Percentiles rank a stretch among this genome's conserved stretches.
These are phyloP conservation scores for Dalbergia cultrata DNA, from an alignment of 306 rosid species.

Conservation along the genomic window DNA sequence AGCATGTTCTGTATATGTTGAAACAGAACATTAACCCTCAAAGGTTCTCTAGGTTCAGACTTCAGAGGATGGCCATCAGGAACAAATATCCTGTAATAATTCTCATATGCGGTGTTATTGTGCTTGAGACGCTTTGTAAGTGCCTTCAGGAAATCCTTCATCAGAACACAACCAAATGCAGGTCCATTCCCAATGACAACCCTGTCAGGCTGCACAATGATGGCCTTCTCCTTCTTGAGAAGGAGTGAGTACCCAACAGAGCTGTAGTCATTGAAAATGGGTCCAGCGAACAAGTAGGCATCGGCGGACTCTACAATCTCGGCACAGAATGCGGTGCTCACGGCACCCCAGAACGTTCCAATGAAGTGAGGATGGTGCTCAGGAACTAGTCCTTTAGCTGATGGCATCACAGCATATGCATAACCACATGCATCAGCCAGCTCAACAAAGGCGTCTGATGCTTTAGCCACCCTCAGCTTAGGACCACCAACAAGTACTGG, in stretches of 20 bases:
- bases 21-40: conserved; percentile 72
- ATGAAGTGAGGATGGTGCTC: conserved; percentile 69
- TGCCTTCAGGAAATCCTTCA: conserved; percentile 67
- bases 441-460: conserved; percentile 53
- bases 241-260: conserved; percentile 76
- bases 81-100: conserved; percentile 66
- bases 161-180: conserved; percentile 66
- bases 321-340: conserved; percentile 70
- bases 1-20: conserved; percentile 66
- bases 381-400: conserved; percentile 68
- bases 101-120: conserved; percentile 59
- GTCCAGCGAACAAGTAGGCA: conserved; percentile 71
- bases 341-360: conserved; percentile 79
- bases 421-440: conserved; percentile 68
- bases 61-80: conserved; percentile 68
- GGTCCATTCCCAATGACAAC: conserved; percentile 68
- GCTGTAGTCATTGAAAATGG: conserved; percentile 75
- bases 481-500: conserved; percentile 79
- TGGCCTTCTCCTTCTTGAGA: conserved; percentile 70
- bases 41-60: conserved; percentile 58
- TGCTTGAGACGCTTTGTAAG: conserved; percentile 55
- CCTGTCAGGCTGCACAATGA: conserved; percentile 66
- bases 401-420: conserved; percentile 68
- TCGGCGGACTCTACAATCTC: conserved; percentile 74
- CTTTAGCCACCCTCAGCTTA: conserved; percentile 71